A percentile compares a stretch with the other conserved stretches of the same genome.
These are phyloP conservation scores for Kurtzmaniella quercitrusa DNA, from an alignment of 1,139 yeast species.

Conservation along the genomic window DNA sequence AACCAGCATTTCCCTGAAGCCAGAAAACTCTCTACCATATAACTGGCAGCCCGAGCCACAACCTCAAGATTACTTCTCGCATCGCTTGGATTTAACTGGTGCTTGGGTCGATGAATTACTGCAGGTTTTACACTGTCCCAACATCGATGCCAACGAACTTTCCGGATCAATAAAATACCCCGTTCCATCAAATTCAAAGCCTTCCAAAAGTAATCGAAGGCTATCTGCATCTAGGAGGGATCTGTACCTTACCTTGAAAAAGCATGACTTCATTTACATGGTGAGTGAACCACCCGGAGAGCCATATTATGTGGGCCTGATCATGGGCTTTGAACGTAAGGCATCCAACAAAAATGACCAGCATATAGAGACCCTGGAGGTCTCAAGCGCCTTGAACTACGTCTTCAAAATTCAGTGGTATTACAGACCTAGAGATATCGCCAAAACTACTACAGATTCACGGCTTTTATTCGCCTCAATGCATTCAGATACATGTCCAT, in stretches of 20 bases:
- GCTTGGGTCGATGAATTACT: constrained; percentile 31
- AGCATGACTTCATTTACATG: constrained; percentile 76
- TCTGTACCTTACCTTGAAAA: neutral
- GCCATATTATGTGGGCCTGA: constrained; percentile 84
- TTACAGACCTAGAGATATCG: constrained; percentile 83
- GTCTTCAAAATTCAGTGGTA: constrained; percentile 84
- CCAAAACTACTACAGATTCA: constrained; percentile 63
- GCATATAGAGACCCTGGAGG: constrained; percentile 21
- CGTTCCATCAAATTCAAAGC: neutral
- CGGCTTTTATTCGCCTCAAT: constrained; percentile 78
- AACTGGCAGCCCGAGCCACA: constrained; percentile 41
- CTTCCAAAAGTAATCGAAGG: constrained; percentile 10
- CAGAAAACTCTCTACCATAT: constrained; percentile 18
- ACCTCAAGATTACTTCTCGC: constrained; percentile 33
- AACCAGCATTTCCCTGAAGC: constrained; percentile 5
- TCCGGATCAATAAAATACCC: neutral
- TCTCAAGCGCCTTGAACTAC: constrained; percentile 48
- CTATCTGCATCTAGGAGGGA: neutral
- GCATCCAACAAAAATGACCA: constrained; percentile 5
- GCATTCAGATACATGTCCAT: constrained; percentile 83
- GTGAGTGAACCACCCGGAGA: constrained; percentile 94
- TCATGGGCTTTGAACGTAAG: constrained; percentile 67
- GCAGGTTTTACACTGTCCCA: constrained; percentile 36
- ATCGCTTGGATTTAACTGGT: constrained; percentile 28
- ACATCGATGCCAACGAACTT: constrained; percentile 6